Evolutionary conservation across 2,329 filamentous ascomycete species (phyloP).

Genomic region (Epichloe elymi): DNA sequence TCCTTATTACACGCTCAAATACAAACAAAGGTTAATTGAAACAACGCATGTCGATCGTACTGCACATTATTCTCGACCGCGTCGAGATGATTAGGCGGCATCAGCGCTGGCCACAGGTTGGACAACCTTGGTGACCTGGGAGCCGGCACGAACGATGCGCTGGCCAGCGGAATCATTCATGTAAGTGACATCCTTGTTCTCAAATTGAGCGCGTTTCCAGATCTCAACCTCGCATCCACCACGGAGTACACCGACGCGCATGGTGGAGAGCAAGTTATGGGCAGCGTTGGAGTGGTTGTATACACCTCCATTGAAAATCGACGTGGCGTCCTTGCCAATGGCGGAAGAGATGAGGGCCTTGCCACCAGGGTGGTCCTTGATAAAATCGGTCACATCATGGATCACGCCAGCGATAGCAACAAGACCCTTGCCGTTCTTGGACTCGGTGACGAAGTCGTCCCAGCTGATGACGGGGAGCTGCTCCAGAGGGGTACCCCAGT

Average conservation of each 20-base stretch:
- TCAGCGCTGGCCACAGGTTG: slow-evolving; percentile 73
- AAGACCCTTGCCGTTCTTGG: slow-evolving; percentile 63
- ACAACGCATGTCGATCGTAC: not conserved
- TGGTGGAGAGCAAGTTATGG: slow-evolving; percentile 77
- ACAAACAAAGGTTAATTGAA: not conserved
- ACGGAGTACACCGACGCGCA: slow-evolving; percentile 76
- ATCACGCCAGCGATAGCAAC: slow-evolving; percentile 72
- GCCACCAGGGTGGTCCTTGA: slow-evolving; percentile 82
- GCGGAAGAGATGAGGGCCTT: slow-evolving; percentile 73
- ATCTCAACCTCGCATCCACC: slow-evolving; percentile 85
- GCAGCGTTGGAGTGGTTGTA: slow-evolving; percentile 85
- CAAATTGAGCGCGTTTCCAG: slow-evolving; percentile 76
- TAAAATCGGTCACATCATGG: slow-evolving; percentile 73
- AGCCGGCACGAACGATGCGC: slow-evolving; percentile 73
- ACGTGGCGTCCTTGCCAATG: slow-evolving; percentile 77
- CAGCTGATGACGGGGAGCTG: slow-evolving; percentile 75
- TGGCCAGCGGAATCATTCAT: slow-evolving; percentile 71
- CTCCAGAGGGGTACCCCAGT: slow-evolving; percentile 79
- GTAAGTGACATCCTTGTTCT: slow-evolving; percentile 71
- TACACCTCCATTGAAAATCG: slow-evolving; percentile 84
- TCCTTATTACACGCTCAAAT: slow-evolving; percentile 1
- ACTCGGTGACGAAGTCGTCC: slow-evolving; percentile 71
- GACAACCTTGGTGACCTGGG: slow-evolving; percentile 71
- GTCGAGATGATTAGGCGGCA: slow-evolving; percentile 47
- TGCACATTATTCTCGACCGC: not conserved